These are phyloP conservation scores for Hirschfeldia incana DNA, from an alignment of 345 rosid genomes.

Conservation along the genomic window DNA sequence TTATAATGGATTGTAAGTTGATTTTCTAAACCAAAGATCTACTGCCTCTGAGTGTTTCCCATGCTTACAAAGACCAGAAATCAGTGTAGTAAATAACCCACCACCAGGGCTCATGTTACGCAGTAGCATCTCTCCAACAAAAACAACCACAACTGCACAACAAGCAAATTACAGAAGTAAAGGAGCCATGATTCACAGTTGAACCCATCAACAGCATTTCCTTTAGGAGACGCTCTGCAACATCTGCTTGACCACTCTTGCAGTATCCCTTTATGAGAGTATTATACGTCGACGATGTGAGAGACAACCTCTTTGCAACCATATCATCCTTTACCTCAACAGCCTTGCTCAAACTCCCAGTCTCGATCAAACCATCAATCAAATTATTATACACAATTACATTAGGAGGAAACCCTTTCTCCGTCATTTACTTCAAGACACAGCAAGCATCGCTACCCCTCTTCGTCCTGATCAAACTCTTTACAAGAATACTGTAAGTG, in stretches of 20 bases:
- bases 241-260: conserved; percentile 49
- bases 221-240: conserved; percentile 55
- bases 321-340: conserved; percentile 59
- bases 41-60: conserved; percentile 59
- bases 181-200: conserved; percentile 55
- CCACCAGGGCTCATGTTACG: conserved; percentile 72
- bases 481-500: conserved; percentile 66
- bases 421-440: conserved; percentile 59
- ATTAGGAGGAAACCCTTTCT: conserved; percentile 57
- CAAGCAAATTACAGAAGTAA: conserved; percentile 55
- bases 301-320: conserved; percentile 60
- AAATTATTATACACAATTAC: conserved; percentile 68
- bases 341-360: conserved; percentile 55
- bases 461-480: conserved; percentile 60
- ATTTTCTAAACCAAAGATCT: conserved; percentile 54
- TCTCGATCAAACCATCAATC: conserved; percentile 63
- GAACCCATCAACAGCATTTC: conserved; percentile 62
- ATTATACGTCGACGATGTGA: conserved; percentile 66
- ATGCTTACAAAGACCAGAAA: conserved; percentile 58
- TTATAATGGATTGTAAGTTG: too few relatives aligned
- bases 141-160: conserved; percentile 52
- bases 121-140: conserved; percentile 56
- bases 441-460: conserved; percentile 61
- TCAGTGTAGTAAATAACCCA: conserved; percentile 58
- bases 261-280: conserved; percentile 66